Evolutionary conservation across 164 flowering plant species (phyloP), one percentile per base, ranked within the genome.

Genomic region (grape (Vitis vinifera)): DNA sequence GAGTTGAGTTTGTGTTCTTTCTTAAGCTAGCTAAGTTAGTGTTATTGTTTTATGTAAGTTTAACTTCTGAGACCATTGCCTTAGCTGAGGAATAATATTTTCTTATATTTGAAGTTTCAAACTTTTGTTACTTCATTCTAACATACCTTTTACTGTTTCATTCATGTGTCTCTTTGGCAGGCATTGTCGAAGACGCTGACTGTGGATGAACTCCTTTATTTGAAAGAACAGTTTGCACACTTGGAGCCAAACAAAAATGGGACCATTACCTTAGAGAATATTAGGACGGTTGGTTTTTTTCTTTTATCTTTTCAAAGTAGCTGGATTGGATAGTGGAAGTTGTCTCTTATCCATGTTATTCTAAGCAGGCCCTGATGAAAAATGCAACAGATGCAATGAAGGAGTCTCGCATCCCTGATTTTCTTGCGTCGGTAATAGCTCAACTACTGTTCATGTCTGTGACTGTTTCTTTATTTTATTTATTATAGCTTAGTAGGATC

Each of bases 321-420:
- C 44, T 23, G 59, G 29, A 55, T 48, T 63, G 48, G 9, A 52
- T 68, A 11, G 9, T 37, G 55, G 56, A 51, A 71, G 16, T 47
- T 55, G 61, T 55, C 65, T 66, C 57, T 69, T 52, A 62, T 62
- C 63, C 58, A 49, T 56, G 68, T 51, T 79, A 31, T 63, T 73
- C 63, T 77, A 59, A 15, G 51, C 85, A 94, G 99, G 98, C 88
- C 19, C 68, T 94, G 77, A 75, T 78, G 86, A 89, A 83, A 82
- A 78, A 86, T 76, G 84, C 93, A 53, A 94, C 98, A 9, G 94
- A 91, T 78, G 96, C 96, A 63, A 92, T 94, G 96, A 94, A 94
- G 77, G 99, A 94, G 65, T 92, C 98, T 23, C 90, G 88, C 1
- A 66, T 89, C 68, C 85, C 78, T 68, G 98, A 94, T 71, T 83